A percentile compares a stretch with the other conserved stretches of the same genome.
These are phyloP conservation scores for Paecilomyces sp. DNA, from an alignment of 2,329 filamentous ascomycete species.

Conservation along the genomic window DNA sequence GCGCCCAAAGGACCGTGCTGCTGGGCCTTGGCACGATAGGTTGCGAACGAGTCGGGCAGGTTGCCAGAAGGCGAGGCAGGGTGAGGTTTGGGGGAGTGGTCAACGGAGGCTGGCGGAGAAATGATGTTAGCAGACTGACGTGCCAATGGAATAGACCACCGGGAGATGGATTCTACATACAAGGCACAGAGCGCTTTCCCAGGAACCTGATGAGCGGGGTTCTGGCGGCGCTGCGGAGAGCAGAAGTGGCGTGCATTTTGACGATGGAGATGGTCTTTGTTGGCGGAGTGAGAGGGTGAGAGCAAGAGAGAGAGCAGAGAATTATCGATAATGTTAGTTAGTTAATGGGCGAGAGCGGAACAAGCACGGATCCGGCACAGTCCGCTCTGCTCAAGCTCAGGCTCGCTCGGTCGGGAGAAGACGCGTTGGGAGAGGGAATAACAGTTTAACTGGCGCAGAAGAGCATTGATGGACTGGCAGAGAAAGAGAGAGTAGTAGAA, in stretches of 20 bases:
- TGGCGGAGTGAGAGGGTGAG: neutral
- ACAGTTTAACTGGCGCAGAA: neutral
- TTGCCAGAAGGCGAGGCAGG: constrained; percentile 49
- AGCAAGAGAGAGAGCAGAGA: constrained; percentile 1
- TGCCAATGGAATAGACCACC: neutral
- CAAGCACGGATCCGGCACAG: neutral
- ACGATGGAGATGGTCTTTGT: constrained; percentile 1
- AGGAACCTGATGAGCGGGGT: constrained; percentile 45
- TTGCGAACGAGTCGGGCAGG: constrained; percentile 56
- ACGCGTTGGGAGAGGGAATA: neutral
- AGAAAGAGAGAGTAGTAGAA: neutral
- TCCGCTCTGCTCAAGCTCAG: neutral
- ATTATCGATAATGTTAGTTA: constrained; percentile 1
- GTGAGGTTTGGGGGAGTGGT: constrained; percentile 53
- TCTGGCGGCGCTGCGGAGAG: constrained; percentile 35
- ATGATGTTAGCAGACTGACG: neutral
- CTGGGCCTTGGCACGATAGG: constrained; percentile 56
- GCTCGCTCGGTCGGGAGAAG: neutral
- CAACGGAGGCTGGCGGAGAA: constrained; percentile 29
- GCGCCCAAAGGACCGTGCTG: constrained; percentile 55
- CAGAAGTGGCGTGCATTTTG: constrained; percentile 36
- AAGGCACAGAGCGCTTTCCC: constrained; percentile 39
- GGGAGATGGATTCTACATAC: constrained; percentile 21
- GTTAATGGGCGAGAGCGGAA: constrained; percentile 3
- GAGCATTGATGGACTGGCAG: neutral